Base-by-base conservation (phyloP, 768 basidiomycete species). In the Thelephora aurantiotincta region DNA sequence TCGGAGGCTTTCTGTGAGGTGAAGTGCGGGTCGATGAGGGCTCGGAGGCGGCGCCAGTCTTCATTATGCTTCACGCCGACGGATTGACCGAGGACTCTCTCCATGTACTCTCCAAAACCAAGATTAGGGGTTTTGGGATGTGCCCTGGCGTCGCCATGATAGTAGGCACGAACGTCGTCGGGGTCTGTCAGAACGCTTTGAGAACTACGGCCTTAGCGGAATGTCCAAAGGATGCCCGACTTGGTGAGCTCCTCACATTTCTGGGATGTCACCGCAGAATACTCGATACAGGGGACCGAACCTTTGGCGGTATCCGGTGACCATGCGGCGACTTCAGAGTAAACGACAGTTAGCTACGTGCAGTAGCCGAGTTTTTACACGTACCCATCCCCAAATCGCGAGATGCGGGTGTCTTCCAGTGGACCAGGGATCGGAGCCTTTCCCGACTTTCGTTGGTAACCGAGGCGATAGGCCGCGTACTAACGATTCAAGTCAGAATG, bases 81-180 rank as follows among this genome's bases (percentile, higher is more conserved):
- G 5, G 30, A 33, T 19, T 35, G 19, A 12, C 46, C 46, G 16
- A 47, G 46, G 34, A 47, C 46, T 37, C 35, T 47, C 38, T 33
- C 46, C 46, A 47, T 47, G 35, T 47, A 47, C 19, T 33, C 46
- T 6, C 46, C 46, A 18, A 47, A 47, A 33, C 30, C 19, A 23
- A 35, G 45, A 19, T 47, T 47, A 19, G 35, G 26, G 11, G 33
- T 47, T 33, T 47, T 47, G 18, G 13, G 19, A 18, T 47, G 46
- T 11, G 18, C 16, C 5, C 19, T 47, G 46, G 46, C 26, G 19
- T 47, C 46, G 5, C 46, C 46, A 7, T 30, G 35, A 19, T 47
- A 47, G 35, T 33, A 35, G 9, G 16, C 35, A 11, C 35, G 26
- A 23, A 47, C 19, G 16, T 47, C 46, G 19, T 47, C 46, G 18